phyloP scores from a whole-genome alignment of 2,329 filamentous ascomycete species.

The Monilinia laxa region DNA sequence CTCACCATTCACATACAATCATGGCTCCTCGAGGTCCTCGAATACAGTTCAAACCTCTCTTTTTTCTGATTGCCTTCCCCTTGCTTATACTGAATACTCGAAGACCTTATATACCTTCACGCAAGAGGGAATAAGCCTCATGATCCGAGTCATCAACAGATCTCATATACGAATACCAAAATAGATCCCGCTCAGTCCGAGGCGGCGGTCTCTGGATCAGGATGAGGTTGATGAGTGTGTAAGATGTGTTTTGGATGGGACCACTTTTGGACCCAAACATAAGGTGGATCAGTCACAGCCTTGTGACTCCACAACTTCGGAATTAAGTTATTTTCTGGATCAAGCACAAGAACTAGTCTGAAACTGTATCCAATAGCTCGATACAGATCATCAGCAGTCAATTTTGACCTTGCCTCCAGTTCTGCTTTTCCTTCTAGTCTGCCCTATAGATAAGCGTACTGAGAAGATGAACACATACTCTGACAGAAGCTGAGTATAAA shows the following conservation, averaged over 20 bases:
- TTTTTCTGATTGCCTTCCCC: constrained; percentile 1
- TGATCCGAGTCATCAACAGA: background rate
- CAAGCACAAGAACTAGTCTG: background rate
- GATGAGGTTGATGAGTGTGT: constrained; percentile 14
- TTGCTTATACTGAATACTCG: background rate
- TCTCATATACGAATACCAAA: background rate
- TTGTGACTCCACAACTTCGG: background rate
- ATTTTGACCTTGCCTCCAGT: too few relatives aligned
- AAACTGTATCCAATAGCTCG: background rate
- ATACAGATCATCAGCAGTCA: background rate
- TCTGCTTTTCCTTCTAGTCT: background rate
- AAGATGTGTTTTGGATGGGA: background rate
- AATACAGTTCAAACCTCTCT: background rate
- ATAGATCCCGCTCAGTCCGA: background rate
- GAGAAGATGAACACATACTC: background rate
- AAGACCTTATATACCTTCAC: background rate
- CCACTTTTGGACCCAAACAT: background rate
- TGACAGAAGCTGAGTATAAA: background rate
- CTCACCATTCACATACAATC: background rate
- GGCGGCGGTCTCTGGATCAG: background rate
- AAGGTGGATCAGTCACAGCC: constrained; percentile 4
- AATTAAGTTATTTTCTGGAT: background rate
- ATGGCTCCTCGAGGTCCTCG: constrained; percentile 5
- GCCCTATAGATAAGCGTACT: background rate
- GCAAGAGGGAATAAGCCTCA: background rate